Base-by-base conservation (phyloP, 2,329 filamentous ascomycete genomes). In the Trichoderma simmonsii region DNA sequence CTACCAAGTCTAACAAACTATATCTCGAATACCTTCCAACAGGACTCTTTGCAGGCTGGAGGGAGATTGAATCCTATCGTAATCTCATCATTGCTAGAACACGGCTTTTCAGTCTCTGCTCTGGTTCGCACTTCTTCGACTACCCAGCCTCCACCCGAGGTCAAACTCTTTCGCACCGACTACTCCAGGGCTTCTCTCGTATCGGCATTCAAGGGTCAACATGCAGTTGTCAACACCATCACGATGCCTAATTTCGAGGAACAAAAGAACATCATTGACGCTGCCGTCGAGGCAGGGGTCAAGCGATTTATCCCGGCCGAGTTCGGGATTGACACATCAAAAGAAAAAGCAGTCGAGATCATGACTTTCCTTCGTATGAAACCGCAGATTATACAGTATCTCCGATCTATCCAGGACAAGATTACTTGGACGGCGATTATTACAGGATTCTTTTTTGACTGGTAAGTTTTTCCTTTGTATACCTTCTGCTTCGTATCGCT, bases 201-300 rank as follows among this genome's bases (percentile, higher is more conserved):
- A 48, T 26, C 48, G 18, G 66, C 56, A 3, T 69, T 69, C 56
- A 60, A 48, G 30, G 66, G n/a, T 2, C 56, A 69, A 5, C 11
- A 61, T 61, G 66, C 66, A 2, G 56, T 69, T 51, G 56, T 69
- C 5, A 61, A 69, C 8, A 61, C 66, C 6, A 61, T 69, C 34
- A 69, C 56, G 28, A 69, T 69, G 66, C 66, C 56, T 1, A 36
- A 60, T 3, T 69, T 69, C 34, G 34, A 51, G 24, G 54, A 34
- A 2, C 54, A 69, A 21, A 69, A 69, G 32, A 69, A 60, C 15
- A 60, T 69, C 11, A 69, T 69, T 60, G 65, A 60, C 30, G n/a
- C 14, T 21, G 65, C 65, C 34, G 65, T 69, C 4, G 34, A 60
- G 26, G 65, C 65, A 6, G 43, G 43, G 1, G n/a, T 51, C n/a